Evolutionary conservation across 2,329 filamentous ascomycete species (phyloP), one percentile per base, ranked within the genome.

Genomic region (Dothideomycetes sp.): DNA sequence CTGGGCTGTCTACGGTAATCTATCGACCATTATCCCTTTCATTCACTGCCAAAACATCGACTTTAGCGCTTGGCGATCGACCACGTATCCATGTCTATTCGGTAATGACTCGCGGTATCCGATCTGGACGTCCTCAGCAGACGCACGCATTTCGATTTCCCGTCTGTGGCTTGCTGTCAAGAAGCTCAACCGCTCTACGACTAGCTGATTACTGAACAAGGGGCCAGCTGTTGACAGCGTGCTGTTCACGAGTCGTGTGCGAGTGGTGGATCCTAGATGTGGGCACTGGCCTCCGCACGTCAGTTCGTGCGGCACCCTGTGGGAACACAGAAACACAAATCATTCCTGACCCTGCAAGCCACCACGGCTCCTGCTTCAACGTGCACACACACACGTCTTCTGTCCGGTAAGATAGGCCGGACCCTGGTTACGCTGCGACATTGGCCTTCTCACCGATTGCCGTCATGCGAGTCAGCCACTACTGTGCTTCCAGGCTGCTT

Each of bases 261-360:
- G 31, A 35, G n/a, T n/a, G n/a, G n/a, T 22, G 33, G 32, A 22
- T 32, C 17, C 38, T 35, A 34, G 33, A 19, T 19, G 31, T 33
- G 18, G 34, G 30, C 34, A 27, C 34, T 36, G 34, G 39, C 30
- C 30, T 41, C 22, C 12, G 34, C 27, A 41, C 39, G 39, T 37
- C n/a, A 24, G 34, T 34, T 41, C 33, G 34, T 41, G 39, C 34
- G 39, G 34, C 39, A 33, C 29, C 39, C 39, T 36, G 39, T 33
- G 33, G 30, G 11, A 41, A 37, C 30, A 32, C 39, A 37, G 18
- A 40, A 41, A 41, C 39, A 41, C 39, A 41, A 41, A 41, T 41
- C 39, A 41, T 41, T 41, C 34, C 27, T 41, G 22, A 12, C 22
- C 7, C 12, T 7, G 22, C 7, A 12, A 7, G 22, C 22, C 7